phyloP scores from a whole-genome alignment of 192 early-diverging fungal genomes.

The Cetraspora pellucida region DNA sequence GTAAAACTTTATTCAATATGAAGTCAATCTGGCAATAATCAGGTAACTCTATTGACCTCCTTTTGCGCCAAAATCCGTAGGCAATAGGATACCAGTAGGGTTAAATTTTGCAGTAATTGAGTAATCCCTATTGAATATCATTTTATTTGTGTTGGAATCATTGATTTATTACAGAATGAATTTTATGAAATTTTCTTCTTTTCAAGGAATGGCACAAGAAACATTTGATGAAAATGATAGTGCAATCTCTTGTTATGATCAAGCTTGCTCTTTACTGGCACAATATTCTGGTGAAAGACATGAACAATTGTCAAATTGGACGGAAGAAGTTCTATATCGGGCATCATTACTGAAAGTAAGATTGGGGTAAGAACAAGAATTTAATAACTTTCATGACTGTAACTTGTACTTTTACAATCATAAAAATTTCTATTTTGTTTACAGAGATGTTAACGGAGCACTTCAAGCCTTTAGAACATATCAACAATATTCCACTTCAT shows the following conservation, averaged over 20 bases:
- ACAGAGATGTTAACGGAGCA: slow-evolving; percentile 15
- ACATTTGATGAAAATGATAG: slow-evolving; percentile 43
- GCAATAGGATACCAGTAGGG: no score
- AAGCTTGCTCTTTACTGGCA: slow-evolving; percentile 45
- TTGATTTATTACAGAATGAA: background rate
- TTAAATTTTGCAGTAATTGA: no score
- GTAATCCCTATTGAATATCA: slow-evolving; percentile 24
- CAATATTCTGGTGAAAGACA: slow-evolving; percentile 44
- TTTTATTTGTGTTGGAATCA: background rate
- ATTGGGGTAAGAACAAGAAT: slow-evolving; percentile 40
- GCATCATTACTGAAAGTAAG: slow-evolving; percentile 53
- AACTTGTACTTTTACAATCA: slow-evolving; percentile 1
- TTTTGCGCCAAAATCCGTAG: no score
- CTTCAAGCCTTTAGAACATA: slow-evolving; percentile 42
- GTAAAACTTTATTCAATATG: no score
- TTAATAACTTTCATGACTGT: background rate
- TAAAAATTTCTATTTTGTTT: slow-evolving; percentile 11
- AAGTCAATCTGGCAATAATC: no score
- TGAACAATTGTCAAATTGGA: slow-evolving; percentile 65
- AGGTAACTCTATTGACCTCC: no score
- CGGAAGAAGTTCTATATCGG: slow-evolving; percentile 72
- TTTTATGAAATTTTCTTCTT: background rate
- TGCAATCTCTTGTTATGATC: slow-evolving; percentile 57
- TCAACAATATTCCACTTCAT: slow-evolving; percentile 43
- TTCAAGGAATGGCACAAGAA: slow-evolving; percentile 55